Percentiles rank a stretch among this genome's conserved stretches.
Conservation (phyloP, 2,329 filamentous ascomycete species). For the Sclerotiophoma versabilis region DNA sequence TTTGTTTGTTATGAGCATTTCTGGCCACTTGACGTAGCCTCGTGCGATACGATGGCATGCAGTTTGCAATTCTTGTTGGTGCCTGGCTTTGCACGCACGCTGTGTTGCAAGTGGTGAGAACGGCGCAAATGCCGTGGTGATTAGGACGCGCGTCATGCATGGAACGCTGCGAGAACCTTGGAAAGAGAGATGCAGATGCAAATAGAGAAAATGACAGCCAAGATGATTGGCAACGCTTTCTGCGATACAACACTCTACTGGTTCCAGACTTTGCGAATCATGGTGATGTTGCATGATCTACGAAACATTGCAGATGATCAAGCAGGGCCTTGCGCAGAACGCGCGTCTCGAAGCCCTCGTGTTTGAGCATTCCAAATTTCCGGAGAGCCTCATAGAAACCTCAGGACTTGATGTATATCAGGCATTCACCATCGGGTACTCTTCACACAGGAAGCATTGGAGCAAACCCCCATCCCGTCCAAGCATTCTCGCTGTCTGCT, state of each 20-base stretch:
- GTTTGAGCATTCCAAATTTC: slow-evolving; percentile 8
- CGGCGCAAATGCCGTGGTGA: slow-evolving; percentile 24
- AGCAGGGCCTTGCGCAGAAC: slow-evolving; percentile 1
- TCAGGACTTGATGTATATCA: not conserved
- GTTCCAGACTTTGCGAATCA: not conserved
- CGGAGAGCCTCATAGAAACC: not conserved
- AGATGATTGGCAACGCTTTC: slow-evolving; percentile 20
- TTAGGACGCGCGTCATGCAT: slow-evolving; percentile 33
- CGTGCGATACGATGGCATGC: slow-evolving; percentile 27
- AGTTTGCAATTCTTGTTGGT: slow-evolving; percentile 16
- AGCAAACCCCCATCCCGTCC: too few relatives aligned
- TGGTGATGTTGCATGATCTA: slow-evolving; percentile 15
- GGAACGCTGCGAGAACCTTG: slow-evolving; percentile 6
- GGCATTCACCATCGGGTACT: not conserved
- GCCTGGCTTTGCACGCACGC: slow-evolving; percentile 18
- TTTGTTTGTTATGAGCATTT: slow-evolving; percentile 37
- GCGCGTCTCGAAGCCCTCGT: slow-evolving; percentile 7
- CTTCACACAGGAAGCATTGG: not conserved
- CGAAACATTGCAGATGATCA: slow-evolving; percentile 11
- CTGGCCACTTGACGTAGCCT: slow-evolving; percentile 15
- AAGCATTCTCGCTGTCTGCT: too few relatives aligned
- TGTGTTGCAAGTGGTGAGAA: slow-evolving; percentile 27
- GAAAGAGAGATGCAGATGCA: slow-evolving; percentile 7
- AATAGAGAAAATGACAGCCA: slow-evolving; percentile 26
- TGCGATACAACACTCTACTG: slow-evolving; percentile 7